Evolutionary conservation across 805 yeast genomes (phyloP), one percentile per base, ranked within the genome.

Genomic region (Jamesozyma jinghongensis): DNA sequence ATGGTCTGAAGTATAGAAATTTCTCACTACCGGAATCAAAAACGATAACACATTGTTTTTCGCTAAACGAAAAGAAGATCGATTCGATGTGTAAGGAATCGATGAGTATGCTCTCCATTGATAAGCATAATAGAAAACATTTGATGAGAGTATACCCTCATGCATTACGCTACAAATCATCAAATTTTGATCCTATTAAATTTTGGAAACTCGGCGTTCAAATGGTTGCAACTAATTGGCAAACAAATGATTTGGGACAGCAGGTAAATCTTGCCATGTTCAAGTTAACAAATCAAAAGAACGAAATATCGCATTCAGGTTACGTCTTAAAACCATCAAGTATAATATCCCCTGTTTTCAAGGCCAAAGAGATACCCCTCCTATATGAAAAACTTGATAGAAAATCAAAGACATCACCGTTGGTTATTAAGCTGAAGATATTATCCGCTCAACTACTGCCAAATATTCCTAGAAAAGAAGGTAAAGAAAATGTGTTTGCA

Each of bases 171-270:
- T 71, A 84, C 47, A 79, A 70, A 39, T 86, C 96, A 1, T 71
- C 84, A 3, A 92, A 92, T 54, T 88, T 85, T 55, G 73, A 73
- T 34, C 97, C 98, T 0, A 61, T 85, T 2, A 59, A 61, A 1
- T 86, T 76, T 54, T 92, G 99, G 98, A 69, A 70, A 37, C 66
- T 73, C 36, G 99, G 99, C 1, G 81, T 74, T 10, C 98, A 92
- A 56, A 76, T 92, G 86, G 97, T 85, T 4, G 97, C 98, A 0
- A 80, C 95, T 0, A 92, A 90, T 56, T 90, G 97, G 97, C 98
- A 90, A 61, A 81, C 92, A 0, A 81, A 76, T 56, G 98, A 92
- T 55, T 43, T 77, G 14, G 96, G 97, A 0, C 90, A 88, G 56
- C 95, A 87, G 55, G 53, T 92, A 10, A 88, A 87, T 57, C 83